Conservation (phyloP, 2,329 filamentous ascomycete species). For the Aspergillus tamarii region DNA sequence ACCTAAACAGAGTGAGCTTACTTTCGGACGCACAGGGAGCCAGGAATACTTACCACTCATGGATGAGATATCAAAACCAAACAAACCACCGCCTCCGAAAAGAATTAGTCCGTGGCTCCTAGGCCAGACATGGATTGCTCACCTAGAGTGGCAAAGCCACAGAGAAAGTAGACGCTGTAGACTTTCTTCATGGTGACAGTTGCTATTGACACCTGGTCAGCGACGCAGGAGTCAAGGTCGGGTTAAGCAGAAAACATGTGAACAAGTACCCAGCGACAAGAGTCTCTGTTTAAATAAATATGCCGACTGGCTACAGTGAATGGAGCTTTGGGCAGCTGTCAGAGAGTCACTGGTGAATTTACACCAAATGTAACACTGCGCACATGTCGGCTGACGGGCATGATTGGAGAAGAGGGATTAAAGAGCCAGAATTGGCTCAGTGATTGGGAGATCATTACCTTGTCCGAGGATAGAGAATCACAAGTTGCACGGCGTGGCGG, state of each 20-base stretch:
- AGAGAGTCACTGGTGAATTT: not conserved
- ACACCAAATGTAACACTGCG: not conserved
- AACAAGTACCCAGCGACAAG: not conserved
- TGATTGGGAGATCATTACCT: not conserved
- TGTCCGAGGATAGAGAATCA: not conserved
- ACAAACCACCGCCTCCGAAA: conserved; percentile 53
- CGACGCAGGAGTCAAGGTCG: not conserved
- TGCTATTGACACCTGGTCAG: not conserved
- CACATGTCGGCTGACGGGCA: not conserved
- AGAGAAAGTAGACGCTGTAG: conserved; percentile 27
- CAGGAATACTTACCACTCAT: conserved; percentile 39
- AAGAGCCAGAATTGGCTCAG: not conserved
- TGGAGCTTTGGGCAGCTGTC: not conserved
- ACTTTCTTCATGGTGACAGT: conserved; percentile 22
- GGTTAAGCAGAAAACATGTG: not conserved
- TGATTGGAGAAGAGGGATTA: not conserved
- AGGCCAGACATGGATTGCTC: not conserved
- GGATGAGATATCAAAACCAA: conserved; percentile 61
- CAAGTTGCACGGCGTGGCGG: not conserved
- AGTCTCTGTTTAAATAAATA: not conserved
- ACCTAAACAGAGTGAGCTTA: conserved; percentile 36
- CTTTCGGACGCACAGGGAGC: not conserved
- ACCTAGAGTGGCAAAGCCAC: conserved; percentile 26
- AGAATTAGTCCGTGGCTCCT: not conserved
- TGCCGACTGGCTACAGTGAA: not conserved